phyloP scores from a whole-genome alignment of 106 monocot species.

The Acorus calamus region DNA sequence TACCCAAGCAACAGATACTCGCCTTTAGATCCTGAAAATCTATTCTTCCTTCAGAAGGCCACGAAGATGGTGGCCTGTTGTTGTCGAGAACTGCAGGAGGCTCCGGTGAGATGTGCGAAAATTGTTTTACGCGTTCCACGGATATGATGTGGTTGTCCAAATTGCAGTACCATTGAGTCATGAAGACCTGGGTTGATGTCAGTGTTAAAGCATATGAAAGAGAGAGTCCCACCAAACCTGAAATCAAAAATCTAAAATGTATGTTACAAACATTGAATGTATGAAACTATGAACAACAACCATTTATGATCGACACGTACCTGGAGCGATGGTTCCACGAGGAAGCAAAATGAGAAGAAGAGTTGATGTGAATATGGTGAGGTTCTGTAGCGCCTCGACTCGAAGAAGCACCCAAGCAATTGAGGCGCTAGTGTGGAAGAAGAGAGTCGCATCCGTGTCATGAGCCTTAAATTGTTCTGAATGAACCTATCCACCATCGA shows the following conservation, averaged over 20 bases:
- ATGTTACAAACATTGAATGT: no score
- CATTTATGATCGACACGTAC: conserved; percentile 7
- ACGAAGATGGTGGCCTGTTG: conserved; percentile 47
- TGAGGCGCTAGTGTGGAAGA: conserved; percentile 58
- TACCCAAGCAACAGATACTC: background rate
- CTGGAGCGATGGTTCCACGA: conserved; percentile 41
- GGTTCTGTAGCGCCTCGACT: conserved; percentile 57
- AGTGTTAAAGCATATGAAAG: conserved; percentile 69
- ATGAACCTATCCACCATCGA: conserved; percentile 37
- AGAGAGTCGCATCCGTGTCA: conserved; percentile 68
- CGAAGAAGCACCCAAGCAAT: conserved; percentile 73
- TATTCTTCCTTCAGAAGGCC: conserved; percentile 73
- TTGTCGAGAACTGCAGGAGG: conserved; percentile 45
- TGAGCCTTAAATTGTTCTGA: conserved; percentile 38
- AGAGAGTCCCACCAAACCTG: conserved; percentile 70
- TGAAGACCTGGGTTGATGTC: conserved; percentile 46
- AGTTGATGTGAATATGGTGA: conserved; percentile 51
- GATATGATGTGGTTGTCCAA: conserved; percentile 77
- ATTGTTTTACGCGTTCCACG: conserved; percentile 76
- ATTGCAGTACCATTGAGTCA: conserved; percentile 61
- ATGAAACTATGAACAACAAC: background rate
- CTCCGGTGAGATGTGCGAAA: conserved; percentile 57
- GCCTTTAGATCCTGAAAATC: conserved; percentile 64
- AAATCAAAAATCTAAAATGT: conserved; percentile 1
- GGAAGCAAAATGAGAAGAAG: conserved; percentile 50